phyloP scores from a whole-genome alignment of 2,329 filamentous ascomycete species.

The Sarocladium brachiariae region DNA sequence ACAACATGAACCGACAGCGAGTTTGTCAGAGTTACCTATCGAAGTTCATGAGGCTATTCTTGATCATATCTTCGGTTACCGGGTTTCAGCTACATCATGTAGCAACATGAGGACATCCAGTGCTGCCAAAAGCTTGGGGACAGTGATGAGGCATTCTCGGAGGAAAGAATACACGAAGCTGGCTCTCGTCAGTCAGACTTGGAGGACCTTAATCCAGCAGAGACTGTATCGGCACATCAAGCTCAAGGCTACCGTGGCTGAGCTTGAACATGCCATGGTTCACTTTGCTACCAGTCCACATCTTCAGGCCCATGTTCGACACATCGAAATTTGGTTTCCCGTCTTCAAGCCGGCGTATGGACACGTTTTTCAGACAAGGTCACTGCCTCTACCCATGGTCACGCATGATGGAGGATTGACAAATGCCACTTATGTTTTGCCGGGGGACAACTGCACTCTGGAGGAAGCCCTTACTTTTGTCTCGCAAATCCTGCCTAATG shows the following conservation, averaged over 20 bases:
- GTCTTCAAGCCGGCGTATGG: slow-evolving; percentile 57
- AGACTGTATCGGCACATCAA: slow-evolving; percentile 71
- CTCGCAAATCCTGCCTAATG: slow-evolving; percentile 49
- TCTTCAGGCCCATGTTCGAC: slow-evolving; percentile 58
- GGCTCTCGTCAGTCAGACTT: slow-evolving; percentile 54
- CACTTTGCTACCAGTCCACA: slow-evolving; percentile 56
- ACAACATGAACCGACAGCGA: neutral
- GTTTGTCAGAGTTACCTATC: slow-evolving; percentile 40
- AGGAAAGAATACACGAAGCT: slow-evolving; percentile 61
- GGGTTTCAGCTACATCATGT: slow-evolving; percentile 53
- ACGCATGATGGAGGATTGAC: slow-evolving; percentile 44
- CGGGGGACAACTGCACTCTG: slow-evolving; percentile 60
- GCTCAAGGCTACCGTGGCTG: slow-evolving; percentile 62
- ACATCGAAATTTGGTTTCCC: slow-evolving; percentile 73
- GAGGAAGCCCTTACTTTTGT: slow-evolving; percentile 64
- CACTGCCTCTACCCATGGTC: slow-evolving; percentile 42
- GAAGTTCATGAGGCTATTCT: slow-evolving; percentile 69
- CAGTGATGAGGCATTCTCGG: slow-evolving; percentile 58
- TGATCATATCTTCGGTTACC: slow-evolving; percentile 64
- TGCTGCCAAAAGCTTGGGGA: slow-evolving; percentile 31
- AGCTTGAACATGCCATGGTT: slow-evolving; percentile 48
- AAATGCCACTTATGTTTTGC: slow-evolving; percentile 52
- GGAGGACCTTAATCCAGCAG: slow-evolving; percentile 62
- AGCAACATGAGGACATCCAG: slow-evolving; percentile 44
- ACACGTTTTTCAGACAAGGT: slow-evolving; percentile 30